Percentiles rank a stretch among this genome's conserved stretches.
Evolutionary conservation across 176 grass and related monocot genomes (phyloP).

Genomic region (Musa itinerans): DNA sequence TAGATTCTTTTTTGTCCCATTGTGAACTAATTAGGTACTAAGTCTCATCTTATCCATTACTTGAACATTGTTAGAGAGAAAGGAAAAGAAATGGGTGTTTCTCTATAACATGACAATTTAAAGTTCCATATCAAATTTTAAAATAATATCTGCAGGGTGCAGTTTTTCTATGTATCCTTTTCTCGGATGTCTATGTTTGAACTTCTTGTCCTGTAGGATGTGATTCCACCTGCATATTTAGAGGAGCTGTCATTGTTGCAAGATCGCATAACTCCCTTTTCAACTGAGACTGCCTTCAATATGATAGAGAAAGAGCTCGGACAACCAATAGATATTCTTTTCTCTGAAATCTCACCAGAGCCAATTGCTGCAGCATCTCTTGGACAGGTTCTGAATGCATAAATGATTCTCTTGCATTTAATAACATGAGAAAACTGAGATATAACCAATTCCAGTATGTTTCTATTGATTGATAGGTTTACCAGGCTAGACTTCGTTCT

Average conservation of each 20-base stretch:
- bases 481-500: constrained; percentile 63
- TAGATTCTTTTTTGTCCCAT: no score
- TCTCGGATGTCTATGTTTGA: background rate
- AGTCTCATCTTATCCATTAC: no score
- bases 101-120: no score
- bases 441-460: background rate
- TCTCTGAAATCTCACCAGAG: constrained; percentile 78
- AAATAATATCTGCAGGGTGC: no score
- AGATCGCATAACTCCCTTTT: constrained; percentile 91
- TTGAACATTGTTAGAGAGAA: no score
- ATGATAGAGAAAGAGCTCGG: constrained; percentile 90
- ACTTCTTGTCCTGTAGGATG: constrained; percentile 45
- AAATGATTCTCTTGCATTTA: background rate
- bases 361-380: constrained; percentile 91
- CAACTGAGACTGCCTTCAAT: constrained; percentile 74
- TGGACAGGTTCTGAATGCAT: constrained; percentile 54
- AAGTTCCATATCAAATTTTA: no score
- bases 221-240: constrained; percentile 91
- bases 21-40: no score
- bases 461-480: constrained; percentile 41
- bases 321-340: constrained; percentile 60
- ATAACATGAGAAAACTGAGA: background rate
- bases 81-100: no score
- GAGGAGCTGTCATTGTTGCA: constrained; percentile 85
- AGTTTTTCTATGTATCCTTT: background rate